Evolutionary conservation across 768 basidiomycete genomes (phyloP), one percentile per base, ranked within the genome.

Genomic region (Lactarius hengduanensis): DNA sequence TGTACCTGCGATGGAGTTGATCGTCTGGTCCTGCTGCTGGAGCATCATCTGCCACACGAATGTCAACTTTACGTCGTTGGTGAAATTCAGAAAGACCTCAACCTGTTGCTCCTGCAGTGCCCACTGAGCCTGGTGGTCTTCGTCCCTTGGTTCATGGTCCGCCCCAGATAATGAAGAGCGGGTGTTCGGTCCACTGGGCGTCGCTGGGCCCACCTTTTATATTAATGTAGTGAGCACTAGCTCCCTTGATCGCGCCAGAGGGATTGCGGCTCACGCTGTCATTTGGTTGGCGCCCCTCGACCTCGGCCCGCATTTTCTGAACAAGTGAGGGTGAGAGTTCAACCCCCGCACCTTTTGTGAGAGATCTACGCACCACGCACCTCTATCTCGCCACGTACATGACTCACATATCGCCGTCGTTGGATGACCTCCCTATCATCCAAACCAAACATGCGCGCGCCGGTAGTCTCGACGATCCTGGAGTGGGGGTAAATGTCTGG

Each of bases 91-190:
- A 60, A 38, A 32, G 16, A 30, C 30, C 30, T 8, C n/a, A 65
- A 87, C 92, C 81, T 94, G 86, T 76, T 91, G 95, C 72, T 97
- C 94, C 75, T 95, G 86, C 65, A 81, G 78, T 57, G 92, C 91
- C 92, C 94, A 97, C 18, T 85, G 85, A 1, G 82, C 80, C 73
- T 94, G 88, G 57, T 90, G 84, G 70, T 90, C 86, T 56, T 85
- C 85, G 20, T 77, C 79, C 41, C 71, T 75, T 34, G 70, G 65
- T 40, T 65, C 57, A 18, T 67, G 64, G 4, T 62, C 61, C 2
- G 66, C 18, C 3, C 70, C 53, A 8, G 65, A 36, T 16, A 43
- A 45, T 7, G 62, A 43, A 4, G 66, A 60, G 34, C 32, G 66
- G n/a, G 62, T 26, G 34, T 56, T 32, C 13, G 66, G 63, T 30